A percentile compares a stretch with the other conserved stretches of the same genome.
Evolutionary conservation across 495 filamentous ascomycete genomes (phyloP).

Genomic region (Neurospora hispaniola): DNA sequence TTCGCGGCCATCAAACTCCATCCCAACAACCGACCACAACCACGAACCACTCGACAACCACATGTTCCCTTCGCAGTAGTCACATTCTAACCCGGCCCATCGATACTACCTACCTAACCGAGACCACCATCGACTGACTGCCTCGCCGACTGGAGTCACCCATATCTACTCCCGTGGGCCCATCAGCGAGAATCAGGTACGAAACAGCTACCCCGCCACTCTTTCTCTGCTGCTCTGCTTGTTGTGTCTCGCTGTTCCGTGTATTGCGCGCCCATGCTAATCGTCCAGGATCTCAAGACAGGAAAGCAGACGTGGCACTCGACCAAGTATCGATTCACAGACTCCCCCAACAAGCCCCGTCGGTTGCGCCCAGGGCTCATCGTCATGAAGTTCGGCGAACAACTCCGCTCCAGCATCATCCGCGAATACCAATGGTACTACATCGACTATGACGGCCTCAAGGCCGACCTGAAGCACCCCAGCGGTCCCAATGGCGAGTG

Average conservation of each 20-base stretch:
- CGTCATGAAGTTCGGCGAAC: conserved; percentile 83
- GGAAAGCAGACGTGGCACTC: conserved; percentile 23
- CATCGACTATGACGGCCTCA: conserved; percentile 92
- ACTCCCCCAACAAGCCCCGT: conserved; percentile 15
- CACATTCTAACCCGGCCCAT: background rate
- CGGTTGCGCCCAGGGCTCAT: conserved; percentile 29
- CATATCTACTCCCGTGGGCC: background rate
- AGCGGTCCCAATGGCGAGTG: conserved; percentile 55
- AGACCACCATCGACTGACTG: background rate
- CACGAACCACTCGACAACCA: background rate
- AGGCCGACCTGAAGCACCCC: conserved; percentile 69
- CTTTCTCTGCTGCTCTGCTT: too few species aligned
- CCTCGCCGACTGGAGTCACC: too few species aligned
- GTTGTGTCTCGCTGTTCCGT: background rate
- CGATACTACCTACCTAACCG: background rate
- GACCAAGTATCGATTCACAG: conserved; percentile 9
- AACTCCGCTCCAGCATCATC: conserved; percentile 85
- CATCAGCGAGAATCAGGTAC: background rate
- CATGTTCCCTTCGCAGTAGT: background rate
- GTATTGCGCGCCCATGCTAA: conserved; percentile 28
- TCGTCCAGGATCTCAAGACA: conserved; percentile 38
- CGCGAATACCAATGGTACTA: conserved; percentile 95
- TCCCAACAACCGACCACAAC: background rate
- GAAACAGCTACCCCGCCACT: background rate
- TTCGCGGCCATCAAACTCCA: background rate